Conservation (phyloP, 192 early-diverging fungal species). For the Linnemannia exigua region DNA sequence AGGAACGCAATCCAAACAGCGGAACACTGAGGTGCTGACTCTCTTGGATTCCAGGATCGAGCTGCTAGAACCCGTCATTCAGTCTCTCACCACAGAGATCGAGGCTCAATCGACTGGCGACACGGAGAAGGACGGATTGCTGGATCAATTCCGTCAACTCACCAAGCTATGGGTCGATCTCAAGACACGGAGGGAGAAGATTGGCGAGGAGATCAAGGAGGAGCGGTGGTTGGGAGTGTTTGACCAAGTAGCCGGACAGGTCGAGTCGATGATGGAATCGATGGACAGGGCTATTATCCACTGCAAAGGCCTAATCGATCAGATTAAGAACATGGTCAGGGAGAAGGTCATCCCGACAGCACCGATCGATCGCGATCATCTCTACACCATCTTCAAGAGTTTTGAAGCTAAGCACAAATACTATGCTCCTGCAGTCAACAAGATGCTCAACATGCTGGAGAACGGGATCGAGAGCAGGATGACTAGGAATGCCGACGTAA, state of each 20-base stretch:
- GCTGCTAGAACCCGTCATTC: constrained; percentile 56
- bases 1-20: constrained; percentile 7
- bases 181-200: constrained; percentile 60
- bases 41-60: constrained; percentile 63
- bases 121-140: constrained; percentile 5
- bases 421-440: constrained; percentile 65
- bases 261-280: constrained; percentile 68
- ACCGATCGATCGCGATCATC: constrained; percentile 59
- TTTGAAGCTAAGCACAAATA: constrained; percentile 72
- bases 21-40: constrained; percentile 31
- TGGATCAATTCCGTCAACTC: constrained; percentile 31
- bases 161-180: constrained; percentile 61
- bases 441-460: constrained; percentile 68
- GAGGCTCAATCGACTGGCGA: constrained; percentile 1
- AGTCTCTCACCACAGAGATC: constrained; percentile 32
- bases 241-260: constrained; percentile 66
- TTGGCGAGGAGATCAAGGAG: constrained; percentile 66
- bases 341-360: constrained; percentile 41
- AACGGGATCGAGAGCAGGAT: constrained; percentile 63
- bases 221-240: constrained; percentile 68
- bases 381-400: constrained; percentile 65
- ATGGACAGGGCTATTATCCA: constrained; percentile 65
- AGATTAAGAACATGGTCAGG: constrained; percentile 48
- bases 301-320: constrained; percentile 59
- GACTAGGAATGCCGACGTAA: constrained; percentile 52